A percentile compares a stretch with the other conserved stretches of the same genome.
Conservation (phyloP, 768 basidiomycete species). For the Termitomyces sp. region DNA sequence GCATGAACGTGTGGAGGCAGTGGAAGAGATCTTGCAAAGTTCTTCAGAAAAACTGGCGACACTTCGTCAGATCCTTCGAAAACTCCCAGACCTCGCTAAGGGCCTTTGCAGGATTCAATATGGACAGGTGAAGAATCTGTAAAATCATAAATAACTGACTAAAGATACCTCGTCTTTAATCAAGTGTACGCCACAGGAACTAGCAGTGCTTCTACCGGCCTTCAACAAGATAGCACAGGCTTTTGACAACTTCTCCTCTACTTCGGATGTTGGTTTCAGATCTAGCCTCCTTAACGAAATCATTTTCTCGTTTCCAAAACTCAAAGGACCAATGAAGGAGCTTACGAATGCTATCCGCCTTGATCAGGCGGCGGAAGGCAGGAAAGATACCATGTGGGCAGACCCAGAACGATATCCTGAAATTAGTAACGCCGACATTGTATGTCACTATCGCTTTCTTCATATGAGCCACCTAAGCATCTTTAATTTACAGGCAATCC, state of each 20-base stretch:
- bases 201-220: conserved; percentile 68
- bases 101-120: conserved; percentile 89
- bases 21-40: conserved; percentile 73
- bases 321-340: conserved; percentile 48
- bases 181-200: conserved; percentile 81
- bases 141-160: background rate
- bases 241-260: conserved; percentile 45
- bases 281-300: conserved; percentile 69
- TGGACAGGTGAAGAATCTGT: conserved; percentile 56
- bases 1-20: conserved; percentile 74
- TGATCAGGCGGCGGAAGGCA: conserved; percentile 58
- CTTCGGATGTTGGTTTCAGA: conserved; percentile 49
- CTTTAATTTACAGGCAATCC: conserved; percentile 46
- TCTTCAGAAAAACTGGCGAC: conserved; percentile 56
- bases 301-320: conserved; percentile 58
- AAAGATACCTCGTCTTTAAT: background rate
- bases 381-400: conserved; percentile 68
- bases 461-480: conserved; percentile 4
- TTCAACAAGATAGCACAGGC: conserved; percentile 66
- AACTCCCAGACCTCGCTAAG: conserved; percentile 82
- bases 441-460: conserved; percentile 24
- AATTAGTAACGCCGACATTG: conserved; percentile 57
- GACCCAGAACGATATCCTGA: conserved; percentile 39
- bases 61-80: conserved; percentile 64
- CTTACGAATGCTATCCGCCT: conserved; percentile 55